phyloP scores from a whole-genome alignment of 148 eudicot species.

The Nepenthes gracilis region DNA sequence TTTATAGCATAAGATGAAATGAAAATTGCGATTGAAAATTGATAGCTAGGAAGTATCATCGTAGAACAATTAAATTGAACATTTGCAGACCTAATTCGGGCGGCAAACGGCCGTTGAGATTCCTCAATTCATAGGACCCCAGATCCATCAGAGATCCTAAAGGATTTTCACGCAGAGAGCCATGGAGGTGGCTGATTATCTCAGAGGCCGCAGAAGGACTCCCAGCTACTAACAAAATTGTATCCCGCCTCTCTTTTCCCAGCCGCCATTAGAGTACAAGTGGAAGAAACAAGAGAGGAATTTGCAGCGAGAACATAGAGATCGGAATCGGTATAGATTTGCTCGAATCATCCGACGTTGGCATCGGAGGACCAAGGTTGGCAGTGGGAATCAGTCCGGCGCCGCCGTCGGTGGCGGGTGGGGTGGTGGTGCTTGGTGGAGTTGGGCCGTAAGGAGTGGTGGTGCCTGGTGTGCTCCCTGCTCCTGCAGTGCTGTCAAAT shows the following conservation, averaged over 20 bases:
- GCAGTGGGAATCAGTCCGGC: slow-evolving; percentile 1
- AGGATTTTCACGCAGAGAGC: too few species aligned
- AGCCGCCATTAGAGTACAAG: background rate
- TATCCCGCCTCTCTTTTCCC: background rate
- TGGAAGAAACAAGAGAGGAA: background rate
- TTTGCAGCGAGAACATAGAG: background rate
- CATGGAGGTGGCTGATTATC: too few species aligned
- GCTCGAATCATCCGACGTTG: background rate
- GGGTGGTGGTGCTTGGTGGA: slow-evolving; percentile 1
- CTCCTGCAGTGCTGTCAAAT: slow-evolving; percentile 2
- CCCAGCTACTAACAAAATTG: slow-evolving; percentile 3
- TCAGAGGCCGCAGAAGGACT: too few species aligned
- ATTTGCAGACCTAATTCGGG: too few species aligned
- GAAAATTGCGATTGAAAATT: too few species aligned
- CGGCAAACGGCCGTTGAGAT: too few species aligned
- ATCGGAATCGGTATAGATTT: background rate
- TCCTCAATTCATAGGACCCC: too few species aligned
- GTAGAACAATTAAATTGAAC: too few species aligned
- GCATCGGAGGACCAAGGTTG: slow-evolving; percentile 3
- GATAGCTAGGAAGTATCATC: too few species aligned
- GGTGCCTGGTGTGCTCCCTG: background rate
- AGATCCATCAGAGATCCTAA: too few species aligned
- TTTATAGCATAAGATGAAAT: too few species aligned
- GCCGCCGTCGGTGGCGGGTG: background rate
- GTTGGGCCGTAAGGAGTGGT: background rate